Base-by-base conservation (phyloP, 257 asterid species). In the Scutellaria barbata region DNA sequence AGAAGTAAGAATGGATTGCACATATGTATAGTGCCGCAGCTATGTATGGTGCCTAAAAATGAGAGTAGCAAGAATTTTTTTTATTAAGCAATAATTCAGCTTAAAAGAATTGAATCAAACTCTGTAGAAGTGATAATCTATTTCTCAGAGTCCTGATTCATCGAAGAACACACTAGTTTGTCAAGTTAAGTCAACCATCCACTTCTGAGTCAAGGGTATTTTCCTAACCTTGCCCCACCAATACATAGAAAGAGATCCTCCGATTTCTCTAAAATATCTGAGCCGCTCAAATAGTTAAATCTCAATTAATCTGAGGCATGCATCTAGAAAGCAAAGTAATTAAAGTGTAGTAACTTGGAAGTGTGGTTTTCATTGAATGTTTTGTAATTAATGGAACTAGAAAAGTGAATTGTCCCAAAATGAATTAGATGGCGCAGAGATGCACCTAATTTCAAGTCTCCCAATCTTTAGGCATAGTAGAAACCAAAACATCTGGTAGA, bases 1-100 rank as follows among this genome's bases (percentile, higher is more conserved):
- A 47, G 69, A 65, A 66, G 30, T 66, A 62, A 69, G 30, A 66
- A 52, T 47, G 18, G 57, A 69, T n/a, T 71, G 54, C 68, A 14
- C 43, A 48, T 63, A 37, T 25, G 16, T 53, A 75, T 52, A 58
- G 56, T 39, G 40, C 47, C 42, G 46, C 41, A 53, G 18, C 35
- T 37, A 72, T 22, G 59, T 8, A 41, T 47, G 48, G 16, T 56
- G 63, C 62, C 64, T 13, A 77, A 53, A 30, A 61, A 74, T 40
- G 47, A 39, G 51, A 59, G 18, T 69, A 41, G 11, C 18, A 20
- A 48, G 51, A 63, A 48, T 39, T 35, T 43, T 30, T 30, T 14
- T 14, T 40, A n/a, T 10, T 37, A 22, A 51, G 37, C 37, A 0
- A 11, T 20, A 61, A 40, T 39, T 56, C 41, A 54, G 39, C 48